Conservation (phyloP, 2,329 filamentous ascomycete genomes). For the Aureobasidium musti region DNA sequence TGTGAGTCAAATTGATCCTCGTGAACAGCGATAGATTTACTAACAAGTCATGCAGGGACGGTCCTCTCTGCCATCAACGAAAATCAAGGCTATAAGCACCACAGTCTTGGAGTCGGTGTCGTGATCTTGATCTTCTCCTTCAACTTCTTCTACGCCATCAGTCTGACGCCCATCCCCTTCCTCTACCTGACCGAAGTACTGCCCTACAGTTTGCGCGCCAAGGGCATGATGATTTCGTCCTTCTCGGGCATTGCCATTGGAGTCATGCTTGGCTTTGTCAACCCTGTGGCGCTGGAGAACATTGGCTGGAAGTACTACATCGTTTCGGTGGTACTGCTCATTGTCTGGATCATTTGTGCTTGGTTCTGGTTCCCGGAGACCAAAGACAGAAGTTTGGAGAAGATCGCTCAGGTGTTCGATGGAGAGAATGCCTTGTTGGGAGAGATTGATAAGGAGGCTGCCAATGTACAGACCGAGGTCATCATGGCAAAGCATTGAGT, state of each 20-base stretch:
- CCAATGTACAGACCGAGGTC: neutral
- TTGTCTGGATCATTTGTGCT: constrained; percentile 32
- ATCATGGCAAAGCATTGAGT: constrained; percentile 7
- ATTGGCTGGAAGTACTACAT: constrained; percentile 51
- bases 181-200: neutral
- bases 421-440: neutral
- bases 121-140: neutral
- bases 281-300: constrained; percentile 45
- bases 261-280: constrained; percentile 37
- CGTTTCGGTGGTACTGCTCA: constrained; percentile 44
- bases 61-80: neutral
- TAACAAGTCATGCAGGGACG: neutral
- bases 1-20: no score
- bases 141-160: neutral
- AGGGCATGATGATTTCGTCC: neutral
- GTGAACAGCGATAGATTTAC: no score
- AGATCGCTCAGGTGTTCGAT: constrained; percentile 46
- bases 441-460: neutral
- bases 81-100: neutral
- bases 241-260: neutral
- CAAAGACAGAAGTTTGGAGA: constrained; percentile 40
- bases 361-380: constrained; percentile 36
- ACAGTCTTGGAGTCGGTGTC: neutral
- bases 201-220: neutral
- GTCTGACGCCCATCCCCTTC: neutral